phyloP scores from a whole-genome alignment of 108 stramenopile species.

The Cyclotella choctawhatcheeana region DNA sequence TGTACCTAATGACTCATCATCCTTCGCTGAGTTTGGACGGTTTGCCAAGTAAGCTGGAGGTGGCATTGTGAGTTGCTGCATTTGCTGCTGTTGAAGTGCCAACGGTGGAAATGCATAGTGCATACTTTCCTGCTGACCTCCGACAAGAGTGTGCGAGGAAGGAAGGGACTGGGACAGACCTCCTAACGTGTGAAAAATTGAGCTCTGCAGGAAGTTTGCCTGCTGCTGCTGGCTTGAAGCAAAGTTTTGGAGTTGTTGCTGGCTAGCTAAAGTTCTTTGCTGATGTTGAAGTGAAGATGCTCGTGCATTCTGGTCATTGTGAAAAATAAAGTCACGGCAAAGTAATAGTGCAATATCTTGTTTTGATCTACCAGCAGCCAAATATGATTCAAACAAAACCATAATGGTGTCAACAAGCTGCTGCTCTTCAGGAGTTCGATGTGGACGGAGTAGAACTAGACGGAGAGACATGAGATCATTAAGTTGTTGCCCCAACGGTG shows the following conservation, averaged over 20 bases:
- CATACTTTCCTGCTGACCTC: background rate
- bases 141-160: background rate
- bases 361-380: slow-evolving; percentile 67
- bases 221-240: background rate
- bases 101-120: background rate
- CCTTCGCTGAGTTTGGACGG: background rate
- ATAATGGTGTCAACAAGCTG: slow-evolving; percentile 75
- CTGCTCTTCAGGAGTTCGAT: slow-evolving; percentile 70
- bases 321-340: slow-evolving; percentile 68
- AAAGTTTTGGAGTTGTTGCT: slow-evolving; percentile 9
- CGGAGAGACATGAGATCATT: slow-evolving; percentile 83
- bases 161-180: slow-evolving; percentile 8
- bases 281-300: slow-evolving; percentile 6
- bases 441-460: slow-evolving; percentile 62
- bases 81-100: slow-evolving; percentile 9
- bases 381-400: slow-evolving; percentile 79
- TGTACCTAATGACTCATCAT: slow-evolving; percentile 12
- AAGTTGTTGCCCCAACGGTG: slow-evolving; percentile 67
- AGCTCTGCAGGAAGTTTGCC: background rate
- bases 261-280: slow-evolving; percentile 1
- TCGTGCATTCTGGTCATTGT: slow-evolving; percentile 12
- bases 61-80: slow-evolving; percentile 7
- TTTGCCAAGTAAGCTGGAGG: background rate
- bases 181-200: slow-evolving; percentile 6
- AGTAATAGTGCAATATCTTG: slow-evolving; percentile 81